phyloP scores from a whole-genome alignment of 2,329 filamentous ascomycete genomes.

The Lachnum nothofagi region DNA sequence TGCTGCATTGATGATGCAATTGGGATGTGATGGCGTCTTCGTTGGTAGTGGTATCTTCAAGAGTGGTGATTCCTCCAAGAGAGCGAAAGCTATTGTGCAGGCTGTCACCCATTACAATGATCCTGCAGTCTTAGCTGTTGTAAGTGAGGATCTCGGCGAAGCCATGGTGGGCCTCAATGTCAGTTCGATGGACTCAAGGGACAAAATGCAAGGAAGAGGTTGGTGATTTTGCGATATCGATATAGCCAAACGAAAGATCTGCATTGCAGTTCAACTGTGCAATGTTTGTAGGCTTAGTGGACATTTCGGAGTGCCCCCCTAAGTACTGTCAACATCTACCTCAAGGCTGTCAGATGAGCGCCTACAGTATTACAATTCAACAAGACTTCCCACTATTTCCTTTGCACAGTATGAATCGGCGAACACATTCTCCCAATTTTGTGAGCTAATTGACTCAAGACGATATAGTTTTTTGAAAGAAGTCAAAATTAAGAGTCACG shows the following conservation, averaged over 20 bases:
- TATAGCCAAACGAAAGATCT: background rate
- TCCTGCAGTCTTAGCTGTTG: slow-evolving; percentile 76
- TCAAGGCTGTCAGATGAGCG: no score
- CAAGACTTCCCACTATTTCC: no score
- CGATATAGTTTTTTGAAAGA: no score
- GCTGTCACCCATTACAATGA: slow-evolving; percentile 89
- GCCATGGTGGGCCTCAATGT: slow-evolving; percentile 97
- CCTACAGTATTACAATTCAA: no score
- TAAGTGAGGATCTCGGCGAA: slow-evolving; percentile 85
- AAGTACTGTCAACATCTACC: no score
- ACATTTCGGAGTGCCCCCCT: no score
- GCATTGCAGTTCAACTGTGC: no score
- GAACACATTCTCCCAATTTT: no score
- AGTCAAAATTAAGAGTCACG: no score
- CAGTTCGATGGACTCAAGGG: slow-evolving; percentile 65
- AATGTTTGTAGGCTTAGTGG: no score
- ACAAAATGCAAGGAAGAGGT: slow-evolving; percentile 80
- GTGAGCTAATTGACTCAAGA: no score
- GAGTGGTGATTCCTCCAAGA: slow-evolving; percentile 81
- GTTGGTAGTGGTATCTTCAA: slow-evolving; percentile 98
- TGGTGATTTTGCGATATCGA: slow-evolving; percentile 53
- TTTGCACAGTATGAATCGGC: no score
- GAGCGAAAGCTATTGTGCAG: slow-evolving; percentile 90
- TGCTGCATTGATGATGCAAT: slow-evolving; percentile 97
- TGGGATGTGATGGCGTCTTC: slow-evolving; percentile 96